A percentile compares a stretch with the other conserved stretches of the same genome.
phyloP scores from a whole-genome alignment of 225 moss, liverwort and hornwort genomes.

The Sphagnum tenellum region DNA sequence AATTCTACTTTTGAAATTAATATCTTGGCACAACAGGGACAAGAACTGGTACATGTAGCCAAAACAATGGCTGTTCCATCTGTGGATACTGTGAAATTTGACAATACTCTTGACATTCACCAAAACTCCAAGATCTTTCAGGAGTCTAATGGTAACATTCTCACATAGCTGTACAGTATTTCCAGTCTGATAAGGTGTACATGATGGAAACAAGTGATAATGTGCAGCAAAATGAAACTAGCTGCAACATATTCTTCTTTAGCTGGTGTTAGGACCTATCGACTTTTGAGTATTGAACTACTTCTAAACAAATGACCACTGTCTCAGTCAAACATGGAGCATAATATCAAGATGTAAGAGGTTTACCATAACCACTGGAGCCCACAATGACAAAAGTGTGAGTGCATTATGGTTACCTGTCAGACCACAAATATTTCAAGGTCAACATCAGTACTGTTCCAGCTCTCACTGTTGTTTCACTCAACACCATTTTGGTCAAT shows the following conservation, averaged over 20 bases:
- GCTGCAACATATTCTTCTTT: too few relatives aligned
- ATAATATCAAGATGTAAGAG: conserved; percentile 2
- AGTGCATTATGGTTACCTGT: conserved; percentile 90
- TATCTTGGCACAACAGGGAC: too few relatives aligned
- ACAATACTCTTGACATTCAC: neutral
- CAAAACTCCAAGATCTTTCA: neutral
- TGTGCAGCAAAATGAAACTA: neutral
- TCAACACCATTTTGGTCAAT: neutral
- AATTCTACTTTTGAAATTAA: too few relatives aligned
- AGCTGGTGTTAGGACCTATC: too few relatives aligned
- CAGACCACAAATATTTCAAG: conserved; percentile 8
- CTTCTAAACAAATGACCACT: neutral
- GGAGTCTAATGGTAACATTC: too few relatives aligned
- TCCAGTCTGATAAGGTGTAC: too few relatives aligned
- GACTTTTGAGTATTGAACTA: too few relatives aligned
- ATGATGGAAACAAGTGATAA: too few relatives aligned
- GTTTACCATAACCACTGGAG: conserved; percentile 89
- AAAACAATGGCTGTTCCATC: too few relatives aligned
- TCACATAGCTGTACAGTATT: too few relatives aligned
- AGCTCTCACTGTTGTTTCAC: neutral
- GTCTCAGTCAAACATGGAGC: neutral
- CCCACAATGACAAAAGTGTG: conserved; percentile 73
- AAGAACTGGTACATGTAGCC: too few relatives aligned
- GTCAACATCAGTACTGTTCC: neutral
- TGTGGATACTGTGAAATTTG: too few relatives aligned